A percentile compares a stretch with the other conserved stretches of the same genome.
These are phyloP conservation scores for Isoetes taiwanensis DNA, from an alignment of 75 land plant species.

Conservation along the genomic window DNA sequence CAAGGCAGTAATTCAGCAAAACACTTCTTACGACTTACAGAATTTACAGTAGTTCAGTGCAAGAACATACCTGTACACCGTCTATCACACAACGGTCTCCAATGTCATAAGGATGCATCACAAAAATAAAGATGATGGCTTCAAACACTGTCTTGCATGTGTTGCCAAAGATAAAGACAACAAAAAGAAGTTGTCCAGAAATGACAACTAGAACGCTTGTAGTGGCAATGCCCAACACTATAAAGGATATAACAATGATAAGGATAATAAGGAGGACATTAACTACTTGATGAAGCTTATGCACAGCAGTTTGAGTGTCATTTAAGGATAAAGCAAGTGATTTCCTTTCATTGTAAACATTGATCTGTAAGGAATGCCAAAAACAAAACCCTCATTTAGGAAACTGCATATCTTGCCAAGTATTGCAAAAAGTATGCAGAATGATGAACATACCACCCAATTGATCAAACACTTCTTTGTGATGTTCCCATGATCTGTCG, in stretches of 20 bases:
- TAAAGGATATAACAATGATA: constrained; percentile 45
- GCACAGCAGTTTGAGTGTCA: constrained; percentile 95
- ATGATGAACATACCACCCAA: constrained; percentile 58
- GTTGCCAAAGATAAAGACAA: constrained; percentile 85
- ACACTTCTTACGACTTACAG: too few relatives aligned
- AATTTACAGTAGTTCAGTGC: too few relatives aligned
- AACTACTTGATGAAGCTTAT: constrained; percentile 61
- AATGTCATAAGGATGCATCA: constrained; percentile 93
- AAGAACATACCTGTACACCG: constrained; percentile 57
- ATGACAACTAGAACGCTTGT: constrained; percentile 48
- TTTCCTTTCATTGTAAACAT: constrained; percentile 65
- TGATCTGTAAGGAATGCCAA: constrained; percentile 36
- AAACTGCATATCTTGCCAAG: not conserved
- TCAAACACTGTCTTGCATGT: constrained; percentile 78
- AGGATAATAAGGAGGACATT: constrained; percentile 42
- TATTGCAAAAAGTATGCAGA: not conserved
- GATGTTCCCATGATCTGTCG: constrained; percentile 15
- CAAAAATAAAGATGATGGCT: constrained; percentile 81
- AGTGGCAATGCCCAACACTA: constrained; percentile 76
- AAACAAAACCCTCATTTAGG: not conserved
- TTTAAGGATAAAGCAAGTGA: constrained; percentile 78
- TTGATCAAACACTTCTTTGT: constrained; percentile 48
- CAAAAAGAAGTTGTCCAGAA: constrained; percentile 74
- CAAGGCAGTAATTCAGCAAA: too few relatives aligned
- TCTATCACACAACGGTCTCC: constrained; percentile 90